These are phyloP conservation scores for Cercophora sp. DNA, from an alignment of 495 filamentous ascomycete genomes.

Conservation along the genomic window DNA sequence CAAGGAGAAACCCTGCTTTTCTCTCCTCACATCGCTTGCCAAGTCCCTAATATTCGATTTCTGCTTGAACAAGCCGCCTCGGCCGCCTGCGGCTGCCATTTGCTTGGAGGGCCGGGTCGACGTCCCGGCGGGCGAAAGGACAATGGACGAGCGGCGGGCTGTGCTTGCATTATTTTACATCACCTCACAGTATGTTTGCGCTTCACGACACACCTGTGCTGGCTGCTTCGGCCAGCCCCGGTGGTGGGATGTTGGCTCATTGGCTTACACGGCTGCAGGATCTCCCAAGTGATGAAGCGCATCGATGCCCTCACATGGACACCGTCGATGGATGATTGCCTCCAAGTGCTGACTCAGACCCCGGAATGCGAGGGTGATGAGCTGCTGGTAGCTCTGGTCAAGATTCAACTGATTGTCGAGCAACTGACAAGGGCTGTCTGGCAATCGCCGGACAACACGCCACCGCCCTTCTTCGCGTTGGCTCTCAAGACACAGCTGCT, in stretches of 20 bases:
- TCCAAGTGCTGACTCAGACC: slow-evolving; percentile 39
- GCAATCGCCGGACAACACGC: slow-evolving; percentile 31
- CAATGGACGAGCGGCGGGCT: slow-evolving; percentile 50
- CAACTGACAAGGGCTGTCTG: slow-evolving; percentile 23
- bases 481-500: slow-evolving; percentile 44
- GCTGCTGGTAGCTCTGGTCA: slow-evolving; percentile 43
- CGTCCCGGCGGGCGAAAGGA: slow-evolving; percentile 29
- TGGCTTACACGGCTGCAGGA: slow-evolving; percentile 17
- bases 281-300: slow-evolving; percentile 35
- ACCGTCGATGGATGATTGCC: slow-evolving; percentile 49
- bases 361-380: slow-evolving; percentile 50
- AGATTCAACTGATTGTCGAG: slow-evolving; percentile 31
- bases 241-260: no score
- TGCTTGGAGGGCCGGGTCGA: slow-evolving; percentile 12
- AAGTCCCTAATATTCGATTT: slow-evolving; percentile 52
- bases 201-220: neutral
- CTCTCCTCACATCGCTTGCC: slow-evolving; percentile 46
- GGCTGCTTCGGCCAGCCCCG: no score
- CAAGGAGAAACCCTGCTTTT: slow-evolving; percentile 34
- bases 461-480: slow-evolving; percentile 39
- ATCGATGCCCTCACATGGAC: slow-evolving; percentile 49
- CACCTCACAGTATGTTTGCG: slow-evolving; percentile 43
- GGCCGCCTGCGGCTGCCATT: slow-evolving; percentile 18
- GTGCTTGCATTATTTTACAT: slow-evolving; percentile 51
- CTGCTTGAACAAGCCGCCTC: slow-evolving; percentile 46